Conservation (phyloP, 2,329 filamentous ascomycete species). For the Xylaria sp. region DNA sequence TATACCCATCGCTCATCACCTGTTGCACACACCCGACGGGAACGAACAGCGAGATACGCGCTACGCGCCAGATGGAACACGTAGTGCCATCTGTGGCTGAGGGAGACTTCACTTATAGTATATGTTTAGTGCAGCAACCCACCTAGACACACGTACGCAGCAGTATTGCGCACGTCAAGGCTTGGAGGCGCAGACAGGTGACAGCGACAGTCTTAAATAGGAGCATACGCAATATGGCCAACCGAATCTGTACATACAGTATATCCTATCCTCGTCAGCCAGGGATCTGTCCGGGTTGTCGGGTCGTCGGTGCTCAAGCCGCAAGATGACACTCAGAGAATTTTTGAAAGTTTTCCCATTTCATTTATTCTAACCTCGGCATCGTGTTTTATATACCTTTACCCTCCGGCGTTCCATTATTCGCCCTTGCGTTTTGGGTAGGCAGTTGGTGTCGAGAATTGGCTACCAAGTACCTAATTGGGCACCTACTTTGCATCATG, state of each 20-base stretch:
- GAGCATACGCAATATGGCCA: not conserved
- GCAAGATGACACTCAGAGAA: not conserved
- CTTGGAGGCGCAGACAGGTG: no score
- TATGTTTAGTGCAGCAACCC: not conserved
- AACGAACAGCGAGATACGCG: not conserved
- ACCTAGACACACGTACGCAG: no score
- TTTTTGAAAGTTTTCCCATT: not conserved
- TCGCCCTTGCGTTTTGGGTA: not conserved
- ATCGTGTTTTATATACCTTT: not conserved
- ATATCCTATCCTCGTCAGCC: not conserved
- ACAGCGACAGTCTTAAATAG: not conserved
- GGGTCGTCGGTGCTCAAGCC: conserved; percentile 26
- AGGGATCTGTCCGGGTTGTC: conserved; percentile 28
- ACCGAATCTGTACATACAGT: conserved; percentile 4
- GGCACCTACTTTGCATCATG: no score
- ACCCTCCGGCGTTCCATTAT: not conserved
- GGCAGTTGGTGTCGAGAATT: not conserved
- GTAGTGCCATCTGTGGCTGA: not conserved
- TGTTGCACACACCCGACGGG: not conserved
- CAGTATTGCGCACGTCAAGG: no score
- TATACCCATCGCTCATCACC: not conserved
- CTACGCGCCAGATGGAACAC: not conserved
- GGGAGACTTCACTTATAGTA: conserved; percentile 5
- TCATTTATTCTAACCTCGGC: not conserved
- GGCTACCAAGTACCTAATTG: not conserved